A percentile compares a stretch with the other conserved stretches of the same genome.
phyloP scores from a whole-genome alignment of 139 green algal species.

The Chlorella sorokiniana region DNA sequence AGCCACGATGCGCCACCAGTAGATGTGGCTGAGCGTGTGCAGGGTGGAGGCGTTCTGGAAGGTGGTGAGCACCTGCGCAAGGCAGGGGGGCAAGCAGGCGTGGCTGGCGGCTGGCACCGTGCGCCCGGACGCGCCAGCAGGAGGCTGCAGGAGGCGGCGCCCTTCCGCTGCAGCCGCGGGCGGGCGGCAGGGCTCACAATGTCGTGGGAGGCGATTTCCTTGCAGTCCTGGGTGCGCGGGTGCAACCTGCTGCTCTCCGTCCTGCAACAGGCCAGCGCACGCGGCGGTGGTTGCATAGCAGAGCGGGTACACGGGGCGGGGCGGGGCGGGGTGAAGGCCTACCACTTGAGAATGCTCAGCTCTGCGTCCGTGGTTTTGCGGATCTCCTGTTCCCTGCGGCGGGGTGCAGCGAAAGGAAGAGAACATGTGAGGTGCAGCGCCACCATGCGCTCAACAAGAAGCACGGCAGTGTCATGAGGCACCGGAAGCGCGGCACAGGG shows the following conservation, averaged over 20 bases:
- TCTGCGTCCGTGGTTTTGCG: conserved; percentile 10
- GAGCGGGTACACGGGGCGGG: no score
- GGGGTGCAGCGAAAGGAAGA: not conserved
- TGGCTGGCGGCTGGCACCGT: no score
- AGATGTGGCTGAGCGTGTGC: conserved; percentile 5
- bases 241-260: not conserved
- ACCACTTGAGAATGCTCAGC: conserved; percentile 8
- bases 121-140: no score
- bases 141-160: no score
- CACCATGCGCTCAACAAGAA: not conserved
- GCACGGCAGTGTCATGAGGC: no score
- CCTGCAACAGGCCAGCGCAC: not conserved
- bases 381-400: conserved; percentile 15
- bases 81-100: no score
- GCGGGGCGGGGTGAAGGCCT: not conserved
- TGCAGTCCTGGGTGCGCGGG: conserved; percentile 15
- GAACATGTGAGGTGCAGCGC: not conserved
- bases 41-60: conserved; percentile 4
- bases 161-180: no score
- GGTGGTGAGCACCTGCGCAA: conserved; percentile 34
- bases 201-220: conserved; percentile 31
- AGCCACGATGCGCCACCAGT: conserved; percentile 33
- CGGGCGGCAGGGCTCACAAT: not conserved
- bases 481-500: no score
- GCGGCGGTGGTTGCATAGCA: no score